Evolutionary conservation across 106 monocot species (phyloP).

Genomic region (Dioscorea zingiberensis): DNA sequence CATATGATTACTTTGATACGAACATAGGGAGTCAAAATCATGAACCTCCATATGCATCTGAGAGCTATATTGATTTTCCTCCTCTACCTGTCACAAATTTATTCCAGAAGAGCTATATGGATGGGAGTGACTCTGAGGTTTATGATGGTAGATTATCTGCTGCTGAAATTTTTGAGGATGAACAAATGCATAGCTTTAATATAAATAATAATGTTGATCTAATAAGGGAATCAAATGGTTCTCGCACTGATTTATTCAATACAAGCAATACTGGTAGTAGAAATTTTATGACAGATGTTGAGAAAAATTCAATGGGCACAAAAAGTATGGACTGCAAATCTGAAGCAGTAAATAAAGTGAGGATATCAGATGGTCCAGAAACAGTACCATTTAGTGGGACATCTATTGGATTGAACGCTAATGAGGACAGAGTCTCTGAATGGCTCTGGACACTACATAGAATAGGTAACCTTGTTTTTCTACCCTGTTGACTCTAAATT

Average conservation of each 20-base stretch:
- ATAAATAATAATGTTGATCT: conserved; percentile 80
- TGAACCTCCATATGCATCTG: conserved; percentile 34
- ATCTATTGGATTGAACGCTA: conserved; percentile 24
- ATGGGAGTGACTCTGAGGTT: conserved; percentile 17
- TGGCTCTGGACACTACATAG: conserved; percentile 99
- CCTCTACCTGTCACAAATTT: conserved; percentile 81
- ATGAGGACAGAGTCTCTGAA: conserved; percentile 75
- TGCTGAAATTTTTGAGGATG: conserved; percentile 30
- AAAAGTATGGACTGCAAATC: conserved; percentile 28
- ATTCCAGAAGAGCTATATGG: conserved; percentile 38
- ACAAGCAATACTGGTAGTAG: conserved; percentile 30
- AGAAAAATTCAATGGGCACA: conserved; percentile 9
- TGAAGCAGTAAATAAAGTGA: conserved; percentile 27
- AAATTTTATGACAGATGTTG: conserved; percentile 20
- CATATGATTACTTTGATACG: conserved; percentile 24
- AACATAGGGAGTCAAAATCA: conserved; percentile 24
- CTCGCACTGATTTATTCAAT: conserved; percentile 17
- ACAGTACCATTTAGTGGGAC: conserved; percentile 15
- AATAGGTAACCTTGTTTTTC: conserved; percentile 48
- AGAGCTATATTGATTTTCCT: conserved; percentile 69
- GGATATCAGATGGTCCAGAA: conserved; percentile 45
- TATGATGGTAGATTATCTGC: conserved; percentile 24
- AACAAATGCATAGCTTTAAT: conserved; percentile 64
- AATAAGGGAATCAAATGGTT: conserved; percentile 48
- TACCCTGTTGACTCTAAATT: neutral